phyloP scores from a whole-genome alignment of 176 grass and related monocot genomes.

The Oryza rufipogon region DNA sequence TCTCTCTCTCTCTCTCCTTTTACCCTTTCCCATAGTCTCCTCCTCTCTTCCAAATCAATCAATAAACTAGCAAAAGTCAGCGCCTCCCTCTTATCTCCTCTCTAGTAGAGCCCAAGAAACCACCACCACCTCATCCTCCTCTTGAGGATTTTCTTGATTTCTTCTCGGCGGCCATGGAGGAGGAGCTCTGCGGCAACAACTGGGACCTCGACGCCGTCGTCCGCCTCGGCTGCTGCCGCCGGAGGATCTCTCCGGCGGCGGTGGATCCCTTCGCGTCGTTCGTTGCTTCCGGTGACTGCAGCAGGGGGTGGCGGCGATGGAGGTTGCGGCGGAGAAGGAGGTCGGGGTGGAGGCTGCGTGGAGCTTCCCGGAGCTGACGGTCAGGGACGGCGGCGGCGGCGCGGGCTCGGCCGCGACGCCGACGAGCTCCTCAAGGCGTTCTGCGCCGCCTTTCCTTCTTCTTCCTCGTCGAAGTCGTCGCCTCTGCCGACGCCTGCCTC shows the following conservation, averaged over 20 bases:
- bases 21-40: conserved; percentile 26
- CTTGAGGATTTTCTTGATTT: not conserved
- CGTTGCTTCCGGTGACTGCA: too few species aligned
- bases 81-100: conserved; percentile 55
- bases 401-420: conserved; percentile 38
- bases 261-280: conserved; percentile 29
- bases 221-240: conserved; percentile 44
- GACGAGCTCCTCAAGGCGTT: conserved; percentile 70
- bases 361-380: conserved; percentile 37
- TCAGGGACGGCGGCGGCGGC: not conserved
- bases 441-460: conserved; percentile 28
- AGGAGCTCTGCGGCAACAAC: conserved; percentile 56
- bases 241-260: not conserved
- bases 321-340: not conserved
- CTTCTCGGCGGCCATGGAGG: conserved; percentile 28
- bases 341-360: conserved; percentile 9
- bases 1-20: conserved; percentile 46
- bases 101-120: not conserved
- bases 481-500: not conserved
- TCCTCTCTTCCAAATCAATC: conserved; percentile 40
- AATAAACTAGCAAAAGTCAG: conserved; percentile 67
- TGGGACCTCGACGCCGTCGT: conserved; percentile 89
- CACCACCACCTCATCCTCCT: conserved; percentile 19
- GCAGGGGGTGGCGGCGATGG: not conserved
- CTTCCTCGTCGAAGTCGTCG: not conserved